Evolutionary conservation across 805 yeast species (phyloP), one percentile per base, ranked within the genome.

Genomic region (Cyberlindnera xishuangbannaensis): DNA sequence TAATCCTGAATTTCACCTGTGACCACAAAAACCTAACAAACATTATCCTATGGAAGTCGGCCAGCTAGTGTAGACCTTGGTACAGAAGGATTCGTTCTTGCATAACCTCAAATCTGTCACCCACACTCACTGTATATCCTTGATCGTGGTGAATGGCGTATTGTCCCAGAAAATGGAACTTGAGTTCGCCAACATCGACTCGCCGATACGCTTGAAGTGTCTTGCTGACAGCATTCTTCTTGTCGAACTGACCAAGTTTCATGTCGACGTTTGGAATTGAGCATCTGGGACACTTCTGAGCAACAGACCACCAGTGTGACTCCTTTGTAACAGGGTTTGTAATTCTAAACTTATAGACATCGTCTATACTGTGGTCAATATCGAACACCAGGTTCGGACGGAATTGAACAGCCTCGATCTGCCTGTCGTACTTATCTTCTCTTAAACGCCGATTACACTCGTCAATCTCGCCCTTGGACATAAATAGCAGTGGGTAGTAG

Each of bases 281-380:
- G 30, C 53, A 48, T 25, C 53, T 27, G 16, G 47, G 42, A 28
- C 45, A 37, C 30, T 44, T 48, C 13, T 39, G 41, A 4, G 44
- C 44, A 2, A 36, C 31, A 6, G 40, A 33, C 41, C 47, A 45
- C 14, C 31, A 18, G 21, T 39, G 43, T 3, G 21, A 18, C 6
- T 26, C 20, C 2, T n/a, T 20, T 6, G 25, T 20, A 4, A 27
- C 22, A 9, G 34, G 15, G 2, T 31, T 37, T 11, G 12, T 22
- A 9, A 47, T 26, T 7, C 20, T 29, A 28, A 45, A 31, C n/a
- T 25, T 18, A 23, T 31, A 36, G 43, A 49, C 41, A 13, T 36
- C 34, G 24, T 47, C 50, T 10, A 36, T 37, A 29, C 4, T 23
- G 17, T 15, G 33, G 18, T 6, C 35, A 37, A 9, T 32, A 18